Evolutionary conservation across 176 grass and related monocot species (phyloP).

Genomic region (Rhipidocladum racemiflorum): DNA sequence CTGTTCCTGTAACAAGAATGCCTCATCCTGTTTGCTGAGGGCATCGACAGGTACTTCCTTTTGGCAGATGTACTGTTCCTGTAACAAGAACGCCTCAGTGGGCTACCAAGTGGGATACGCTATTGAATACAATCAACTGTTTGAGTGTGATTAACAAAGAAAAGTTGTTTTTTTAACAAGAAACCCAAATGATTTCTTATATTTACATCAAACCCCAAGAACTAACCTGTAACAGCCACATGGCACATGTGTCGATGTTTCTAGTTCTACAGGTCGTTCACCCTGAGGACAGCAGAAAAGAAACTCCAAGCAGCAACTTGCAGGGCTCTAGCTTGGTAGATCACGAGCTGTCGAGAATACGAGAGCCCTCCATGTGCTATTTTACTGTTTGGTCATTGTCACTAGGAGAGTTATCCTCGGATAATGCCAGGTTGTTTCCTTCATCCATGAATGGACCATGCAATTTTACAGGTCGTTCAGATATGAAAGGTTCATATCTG

Average conservation of each 20-base stretch:
- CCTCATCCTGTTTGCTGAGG: not conserved
- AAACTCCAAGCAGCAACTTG: slow-evolving; percentile 26
- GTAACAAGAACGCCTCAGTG: not conserved
- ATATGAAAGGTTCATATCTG: slow-evolving; percentile 47
- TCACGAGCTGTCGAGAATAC: not conserved
- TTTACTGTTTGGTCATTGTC: slow-evolving; percentile 40
- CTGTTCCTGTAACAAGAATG: not conserved
- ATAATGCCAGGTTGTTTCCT: not conserved
- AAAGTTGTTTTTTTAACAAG: not conserved
- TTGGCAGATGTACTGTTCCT: not conserved
- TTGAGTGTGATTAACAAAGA: not conserved
- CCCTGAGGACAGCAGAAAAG: not conserved
- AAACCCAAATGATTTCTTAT: slow-evolving; percentile 33
- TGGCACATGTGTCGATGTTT: not conserved
- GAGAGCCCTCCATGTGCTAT: slow-evolving; percentile 21
- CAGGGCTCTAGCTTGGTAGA: not conserved
- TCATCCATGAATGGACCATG: not conserved
- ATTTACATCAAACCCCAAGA: slow-evolving; percentile 36
- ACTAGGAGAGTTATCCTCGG: slow-evolving; percentile 29
- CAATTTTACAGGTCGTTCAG: too few species aligned
- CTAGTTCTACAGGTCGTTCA: slow-evolving; percentile 18
- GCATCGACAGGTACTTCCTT: not conserved
- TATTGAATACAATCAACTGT: not conserved
- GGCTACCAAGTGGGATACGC: not conserved
- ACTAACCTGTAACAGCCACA: slow-evolving; percentile 15